Base-by-base conservation (phyloP, 139 green algal species). In the Pleodorina starrii region DNA sequence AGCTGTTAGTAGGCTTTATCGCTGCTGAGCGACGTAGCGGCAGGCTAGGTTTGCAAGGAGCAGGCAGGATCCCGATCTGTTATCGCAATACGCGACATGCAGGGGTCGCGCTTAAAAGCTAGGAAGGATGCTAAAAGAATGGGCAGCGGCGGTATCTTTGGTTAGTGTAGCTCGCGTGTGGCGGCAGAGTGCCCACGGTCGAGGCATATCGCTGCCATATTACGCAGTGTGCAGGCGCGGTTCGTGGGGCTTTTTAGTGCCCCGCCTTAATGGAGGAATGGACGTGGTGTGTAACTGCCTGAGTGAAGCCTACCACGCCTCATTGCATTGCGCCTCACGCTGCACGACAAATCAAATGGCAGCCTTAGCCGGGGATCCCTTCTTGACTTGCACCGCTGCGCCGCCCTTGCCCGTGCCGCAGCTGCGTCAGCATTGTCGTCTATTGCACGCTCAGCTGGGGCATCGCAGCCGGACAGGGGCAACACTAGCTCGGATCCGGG, bases 331-430 rank as follows among this genome's bases (percentile, higher is more conserved):
- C 68, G 14, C 2, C 7, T n/a, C 72, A 80, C 72, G 17, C 5
- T 54, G 72, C 69, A 77, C 63, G n/a, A 73, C 35, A 42, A 38
- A 40, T 73, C 63, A 12, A 66, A 32, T 66, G 54, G 54, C 54
- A 66, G 54, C 54, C 54, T 66, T 66, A 66, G 54, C 54, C 25
- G 29, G 54, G 7, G 29, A 32, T 66, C 7, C 25, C 29, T 12
- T 66, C 5, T 4, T 66, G 54, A 66, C 54, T 66, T 21, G 32
- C 32, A 73, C 29, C 63, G 29, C 35, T 5, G 32, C 38, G 74
- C 76, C 48, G 76, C 32, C 48, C 74, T n/a, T 46, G 69, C 50
- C 76, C 16, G 35, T 69, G 76, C 50, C 32, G 76, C 76, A 84
- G 76, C 48, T 32, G 76, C 35, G 25, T 29, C 76, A 5, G 76